Percentiles rank a stretch among this genome's conserved stretches.
Conservation (phyloP, 2,329 filamentous ascomycete species). For the Lecanoromycetidae sp. region DNA sequence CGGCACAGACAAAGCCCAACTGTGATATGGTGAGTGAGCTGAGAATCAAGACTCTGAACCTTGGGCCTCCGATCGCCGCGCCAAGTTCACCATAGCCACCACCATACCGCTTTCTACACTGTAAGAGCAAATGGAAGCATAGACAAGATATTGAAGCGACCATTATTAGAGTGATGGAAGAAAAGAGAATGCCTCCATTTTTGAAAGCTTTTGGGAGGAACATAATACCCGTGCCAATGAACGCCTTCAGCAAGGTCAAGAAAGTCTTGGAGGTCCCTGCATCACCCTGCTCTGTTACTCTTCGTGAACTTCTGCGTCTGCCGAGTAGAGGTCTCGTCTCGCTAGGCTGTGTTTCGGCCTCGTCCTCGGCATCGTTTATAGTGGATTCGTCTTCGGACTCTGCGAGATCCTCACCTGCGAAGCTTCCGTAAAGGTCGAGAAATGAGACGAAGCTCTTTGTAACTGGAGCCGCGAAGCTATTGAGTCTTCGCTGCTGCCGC, state of each 20-base stretch:
- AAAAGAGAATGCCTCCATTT: constrained; percentile 67
- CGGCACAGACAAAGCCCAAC: constrained; percentile 65
- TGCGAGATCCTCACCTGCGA: constrained; percentile 58
- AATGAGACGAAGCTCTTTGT: constrained; percentile 64
- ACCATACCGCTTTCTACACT: constrained; percentile 51
- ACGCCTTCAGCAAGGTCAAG: constrained; percentile 67
- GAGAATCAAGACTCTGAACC: constrained; percentile 54
- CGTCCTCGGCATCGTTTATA: constrained; percentile 40
- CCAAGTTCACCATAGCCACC: constrained; percentile 67
- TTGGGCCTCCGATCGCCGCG: constrained; percentile 49
- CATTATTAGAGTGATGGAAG: constrained; percentile 52
- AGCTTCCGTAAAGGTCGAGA: constrained; percentile 61
- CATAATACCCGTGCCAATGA: constrained; percentile 71
- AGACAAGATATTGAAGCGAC: constrained; percentile 56
- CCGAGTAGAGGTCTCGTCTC: constrained; percentile 53
- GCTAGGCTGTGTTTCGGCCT: constrained; percentile 30
- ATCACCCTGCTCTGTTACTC: constrained; percentile 42
- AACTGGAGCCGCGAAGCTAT: constrained; percentile 41
- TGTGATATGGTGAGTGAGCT: constrained; percentile 61
- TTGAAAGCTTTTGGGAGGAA: constrained; percentile 69
- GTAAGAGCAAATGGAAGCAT: constrained; percentile 60
- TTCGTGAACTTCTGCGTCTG: constrained; percentile 41
- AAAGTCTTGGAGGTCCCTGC: constrained; percentile 61
- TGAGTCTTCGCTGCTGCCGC: constrained; percentile 28
- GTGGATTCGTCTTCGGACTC: constrained; percentile 48